Percentiles rank a stretch among this genome's conserved stretches.
Conservation (phyloP, 2,329 filamentous ascomycete genomes). For the Ophiostoma sp. region DNA sequence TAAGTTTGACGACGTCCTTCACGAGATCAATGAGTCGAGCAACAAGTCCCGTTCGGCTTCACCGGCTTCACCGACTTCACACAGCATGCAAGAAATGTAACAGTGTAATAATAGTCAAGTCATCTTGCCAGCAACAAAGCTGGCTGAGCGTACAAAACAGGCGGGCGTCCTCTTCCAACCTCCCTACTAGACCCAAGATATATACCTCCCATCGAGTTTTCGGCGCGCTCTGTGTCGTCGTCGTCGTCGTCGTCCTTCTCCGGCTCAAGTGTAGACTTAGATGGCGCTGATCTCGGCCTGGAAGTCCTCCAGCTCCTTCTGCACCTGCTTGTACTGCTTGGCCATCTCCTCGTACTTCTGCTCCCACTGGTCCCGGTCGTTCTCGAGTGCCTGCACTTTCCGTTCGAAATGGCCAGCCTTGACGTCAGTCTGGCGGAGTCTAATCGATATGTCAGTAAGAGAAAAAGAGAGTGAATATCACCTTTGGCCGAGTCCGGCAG, state of each 20-base stretch:
- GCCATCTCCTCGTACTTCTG: conserved; percentile 96
- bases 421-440: conserved; percentile 97
- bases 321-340: conserved; percentile 74
- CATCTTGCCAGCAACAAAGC: conserved; percentile 19
- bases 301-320: conserved; percentile 90
- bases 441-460: conserved; percentile 37
- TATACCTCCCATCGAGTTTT: conserved; percentile 12
- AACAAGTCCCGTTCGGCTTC: no score
- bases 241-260: neutral
- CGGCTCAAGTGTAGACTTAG: conserved; percentile 43
- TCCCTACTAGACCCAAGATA: conserved; percentile 20
- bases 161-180: conserved; percentile 8
- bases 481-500: conserved; percentile 21
- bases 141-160: conserved; percentile 20
- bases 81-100: neutral
- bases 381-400: conserved; percentile 95
- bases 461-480: conserved; percentile 22
- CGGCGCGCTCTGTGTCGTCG: neutral
- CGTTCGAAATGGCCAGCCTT: conserved; percentile 99
- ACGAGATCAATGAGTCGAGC: neutral
- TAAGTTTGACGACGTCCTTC: neutral
- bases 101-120: neutral
- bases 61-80: neutral
- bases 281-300: conserved; percentile 90
- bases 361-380: conserved; percentile 90